These are phyloP conservation scores for Lentinus polychrous DNA, from an alignment of 1,284 basidiomycete species.

Conservation along the genomic window DNA sequence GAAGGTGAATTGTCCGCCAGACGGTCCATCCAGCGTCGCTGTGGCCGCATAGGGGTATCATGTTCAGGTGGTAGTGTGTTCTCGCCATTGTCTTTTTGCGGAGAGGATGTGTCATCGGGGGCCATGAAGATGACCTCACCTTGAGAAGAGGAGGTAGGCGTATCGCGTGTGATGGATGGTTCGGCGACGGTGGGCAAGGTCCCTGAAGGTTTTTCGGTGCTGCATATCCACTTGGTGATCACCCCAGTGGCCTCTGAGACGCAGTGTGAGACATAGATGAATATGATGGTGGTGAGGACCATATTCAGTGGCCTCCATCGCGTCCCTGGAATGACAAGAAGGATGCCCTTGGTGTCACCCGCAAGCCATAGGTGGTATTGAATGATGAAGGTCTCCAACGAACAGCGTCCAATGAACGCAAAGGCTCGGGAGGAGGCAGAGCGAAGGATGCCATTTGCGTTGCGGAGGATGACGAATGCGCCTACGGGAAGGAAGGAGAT, in stretches of 20 bases:
- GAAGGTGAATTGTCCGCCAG: constrained; percentile 32
- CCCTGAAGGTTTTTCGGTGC: constrained; percentile 20
- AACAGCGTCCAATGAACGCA: constrained; percentile 77
- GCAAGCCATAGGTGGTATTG: constrained; percentile 90
- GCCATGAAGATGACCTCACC: constrained; percentile 25
- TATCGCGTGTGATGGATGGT: background rate
- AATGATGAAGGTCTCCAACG: constrained; percentile 82
- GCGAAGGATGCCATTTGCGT: constrained; percentile 65
- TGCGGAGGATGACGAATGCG: constrained; percentile 70
- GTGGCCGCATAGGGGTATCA: constrained; percentile 32
- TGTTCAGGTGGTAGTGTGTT: constrained; percentile 18
- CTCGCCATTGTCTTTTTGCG: constrained; percentile 19
- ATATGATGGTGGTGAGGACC: constrained; percentile 66
- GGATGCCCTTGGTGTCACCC: constrained; percentile 78
- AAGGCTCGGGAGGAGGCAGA: constrained; percentile 66
- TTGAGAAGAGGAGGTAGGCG: constrained; percentile 7
- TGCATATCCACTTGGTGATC: constrained; percentile 68
- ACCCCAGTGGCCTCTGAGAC: constrained; percentile 71
- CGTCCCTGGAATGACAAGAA: constrained; percentile 73
- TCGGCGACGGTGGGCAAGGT: constrained; percentile 27
- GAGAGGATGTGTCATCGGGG: constrained; percentile 16
- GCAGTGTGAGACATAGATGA: constrained; percentile 73
- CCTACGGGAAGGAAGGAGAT: constrained; percentile 77
- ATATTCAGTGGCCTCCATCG: constrained; percentile 71
- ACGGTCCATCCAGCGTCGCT: constrained; percentile 49